Base-by-base conservation (phyloP, 257 asterid genomes). In the Rehmannia glutinosa region DNA sequence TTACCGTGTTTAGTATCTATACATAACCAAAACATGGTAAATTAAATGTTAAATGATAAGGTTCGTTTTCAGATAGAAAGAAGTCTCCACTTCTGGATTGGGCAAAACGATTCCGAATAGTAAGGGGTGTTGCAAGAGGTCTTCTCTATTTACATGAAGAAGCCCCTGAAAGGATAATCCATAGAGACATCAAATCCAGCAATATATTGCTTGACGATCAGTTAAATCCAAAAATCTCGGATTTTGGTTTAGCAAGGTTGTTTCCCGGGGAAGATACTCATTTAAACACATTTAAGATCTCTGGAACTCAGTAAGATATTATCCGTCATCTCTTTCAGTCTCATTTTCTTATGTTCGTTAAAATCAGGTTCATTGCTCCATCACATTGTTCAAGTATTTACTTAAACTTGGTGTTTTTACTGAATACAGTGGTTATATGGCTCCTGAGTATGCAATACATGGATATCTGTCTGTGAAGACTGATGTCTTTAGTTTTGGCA, bases 61-160 rank as follows among this genome's bases (percentile, higher is more conserved):
- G 24, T 57, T 51, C 35, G 16, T 73, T 78, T 73, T 71, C 93
- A 91, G 97, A 80, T 66, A 77, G 66, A 67, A 64, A 50, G 75
- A 81, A 83, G 77, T 76, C 87, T 25, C 62, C 73, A 11, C 73
- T 77, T 46, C 67, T 91, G 78, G 90, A 83, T 65, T 91, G 97
- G 97, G 54, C 28, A 6, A 82, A 66, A 64, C 75, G 97, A 23
- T 77, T 78, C 58, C 76, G 16, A 15, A 83, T 91, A 74, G 68
- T 88, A 35, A 79, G 58, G 33, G 96, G 97, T 58, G 53, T 88
- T 19, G 91, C 87, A 43, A 75, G 95, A 75, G 97, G 96, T 53
- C 96, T 91, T 79, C 84, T 82, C 46, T 91, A 86, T 81, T 74
- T 91, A 75, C 97, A 91, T 21, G 97, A 88, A 80, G 97, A 85